phyloP scores from a whole-genome alignment of 257 asterid genomes.

The Przewalskia tangutica region DNA sequence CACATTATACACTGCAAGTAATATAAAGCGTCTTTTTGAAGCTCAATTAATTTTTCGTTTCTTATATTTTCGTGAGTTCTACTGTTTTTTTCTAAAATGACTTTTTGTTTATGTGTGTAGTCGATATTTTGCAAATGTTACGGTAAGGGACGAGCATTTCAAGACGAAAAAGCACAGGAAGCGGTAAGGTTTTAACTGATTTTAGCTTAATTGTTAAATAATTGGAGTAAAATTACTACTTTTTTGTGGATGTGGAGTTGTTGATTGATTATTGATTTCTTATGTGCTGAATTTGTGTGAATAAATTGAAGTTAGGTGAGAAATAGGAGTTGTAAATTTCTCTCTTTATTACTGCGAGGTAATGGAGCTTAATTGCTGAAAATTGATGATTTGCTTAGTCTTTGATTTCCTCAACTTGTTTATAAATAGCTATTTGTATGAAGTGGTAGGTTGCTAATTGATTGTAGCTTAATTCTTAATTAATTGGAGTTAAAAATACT shows the following conservation, averaged over 20 bases:
- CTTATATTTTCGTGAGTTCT: no score
- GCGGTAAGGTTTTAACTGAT: slow-evolving; percentile 35
- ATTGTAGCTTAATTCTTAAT: neutral
- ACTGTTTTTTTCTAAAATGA: no score
- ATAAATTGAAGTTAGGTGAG: neutral
- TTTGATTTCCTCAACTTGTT: neutral
- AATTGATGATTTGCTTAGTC: neutral
- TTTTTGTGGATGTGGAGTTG: neutral
- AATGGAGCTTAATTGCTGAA: neutral
- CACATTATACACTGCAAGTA: no score
- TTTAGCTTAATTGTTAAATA: neutral
- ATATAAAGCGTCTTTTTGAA: no score
- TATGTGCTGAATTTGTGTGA: neutral
- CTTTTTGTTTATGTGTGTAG: no score
- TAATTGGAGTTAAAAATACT: neutral
- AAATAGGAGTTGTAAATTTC: neutral
- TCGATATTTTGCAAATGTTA: slow-evolving; percentile 38
- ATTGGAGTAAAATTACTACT: neutral
- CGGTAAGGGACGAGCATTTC: slow-evolving; percentile 83
- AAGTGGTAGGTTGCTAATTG: neutral
- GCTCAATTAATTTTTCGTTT: no score
- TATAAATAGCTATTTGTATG: no score
- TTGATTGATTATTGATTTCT: neutral
- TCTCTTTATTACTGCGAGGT: neutral
- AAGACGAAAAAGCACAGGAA: slow-evolving; percentile 72